Base-by-base conservation (phyloP, 805 yeast species). In the Suhomyces tanzawaensis region DNA sequence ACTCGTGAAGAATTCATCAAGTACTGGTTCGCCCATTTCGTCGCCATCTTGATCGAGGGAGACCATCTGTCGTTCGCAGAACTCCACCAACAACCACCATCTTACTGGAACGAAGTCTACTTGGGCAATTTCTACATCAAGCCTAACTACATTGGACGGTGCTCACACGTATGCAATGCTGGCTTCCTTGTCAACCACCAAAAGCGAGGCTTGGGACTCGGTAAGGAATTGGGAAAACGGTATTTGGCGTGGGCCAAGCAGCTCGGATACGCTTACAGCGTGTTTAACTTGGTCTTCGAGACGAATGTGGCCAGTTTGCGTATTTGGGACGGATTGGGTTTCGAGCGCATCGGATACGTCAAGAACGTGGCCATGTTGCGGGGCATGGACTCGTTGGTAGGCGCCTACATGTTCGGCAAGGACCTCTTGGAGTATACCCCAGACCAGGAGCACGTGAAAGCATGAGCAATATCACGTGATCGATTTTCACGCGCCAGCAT, bases 91-190 rank as follows among this genome's bases (percentile, higher is more conserved):
- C 50, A 57, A n/a, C 22, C 32, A 17, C 7, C 9, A n/a, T 39
- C 53, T n/a, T 49, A 48, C 32, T 78, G 83, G 80, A 62, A 66
- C 4, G 53, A 65, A 0, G 46, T 49, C 5, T 75, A 80, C 42
- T 56, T 87, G 31, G 97, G 96, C 1, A 76, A 85, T 2, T 85
- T 82, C 56, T 85, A 82, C 58, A 69, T 89, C 51, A 88, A 85
- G 53, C 96, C 98, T 13, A 90, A 90, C 60, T 90, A 89, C 55
- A 62, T 71, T 2, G 96, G 95, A 7, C 74, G 95, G 41, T 82
- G 91, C 45, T 79, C 93, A 0, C 96, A 90, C 52, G 82, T 78
- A 19, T 87, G 96, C 52, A 90, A 90, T 57, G 96, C 81, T 0
- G 96, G 95, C 0, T 90, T 90, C 53, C 56, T 88, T 8, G 95